Base-by-base conservation (phyloP, 2,329 filamentous ascomycete genomes). In the Fusarium cicatricum region DNA sequence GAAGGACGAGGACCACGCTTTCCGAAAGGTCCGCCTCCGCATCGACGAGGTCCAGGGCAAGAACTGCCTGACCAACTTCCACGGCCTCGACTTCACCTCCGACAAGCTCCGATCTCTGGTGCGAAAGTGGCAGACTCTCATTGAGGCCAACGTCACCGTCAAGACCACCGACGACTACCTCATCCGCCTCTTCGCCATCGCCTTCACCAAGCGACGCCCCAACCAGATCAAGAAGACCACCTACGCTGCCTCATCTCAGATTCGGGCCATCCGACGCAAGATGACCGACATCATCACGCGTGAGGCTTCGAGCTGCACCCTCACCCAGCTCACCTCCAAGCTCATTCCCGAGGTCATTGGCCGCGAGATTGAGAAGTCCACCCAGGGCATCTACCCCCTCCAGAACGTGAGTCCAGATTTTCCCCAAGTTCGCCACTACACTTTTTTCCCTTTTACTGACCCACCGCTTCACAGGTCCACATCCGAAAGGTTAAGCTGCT, bases 171-270 rank as follows among this genome's bases (percentile, higher is more conserved):
- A 99, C 78, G 95, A 99, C 83, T 98, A 99, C 86, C 93, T 98
- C 78, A 88, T 99, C 82, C 92, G 95, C 75, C 89, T 99, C 72
- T 99, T 99, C 85, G 92, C 92, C 79, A 99, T 99, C 72, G 95
- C 91, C 73, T 99, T 99, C 87, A 99, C 95, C 82, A 98, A 98
- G 90, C 88, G 92, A 81, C 90, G 95, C 77, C 92, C 92, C 73
- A 99, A 98, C 87, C 95, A 99, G 87, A 94, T 99, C 86, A 97
- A 97, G 91, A 99, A 98, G 91, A 99, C 95, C 75, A 99, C 95
- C 78, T 99, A 99, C 78, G 95, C 95, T 71, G 90, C 90, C 68
- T 92, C 92, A 67, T 98, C 95, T 67, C 95, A 99, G 84, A 98
- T 98, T 81, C 90, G 94, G 70, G 89, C 90, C 72, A 99, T 99